Percentiles rank a stretch among this genome's conserved stretches.
These are phyloP conservation scores for Blastobotrys proliferans DNA, from an alignment of 1,139 yeast species.

Conservation along the genomic window DNA sequence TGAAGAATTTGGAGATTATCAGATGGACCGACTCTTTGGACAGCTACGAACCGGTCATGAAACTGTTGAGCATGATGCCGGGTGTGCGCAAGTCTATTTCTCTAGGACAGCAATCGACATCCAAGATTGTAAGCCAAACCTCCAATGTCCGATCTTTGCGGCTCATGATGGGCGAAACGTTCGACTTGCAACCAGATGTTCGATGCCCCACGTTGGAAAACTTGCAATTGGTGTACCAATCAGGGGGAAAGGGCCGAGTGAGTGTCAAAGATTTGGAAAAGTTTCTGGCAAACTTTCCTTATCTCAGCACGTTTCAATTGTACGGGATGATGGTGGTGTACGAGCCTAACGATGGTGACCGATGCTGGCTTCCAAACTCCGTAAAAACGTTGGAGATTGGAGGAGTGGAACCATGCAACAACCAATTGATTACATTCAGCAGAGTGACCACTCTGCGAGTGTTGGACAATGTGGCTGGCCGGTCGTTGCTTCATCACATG, in stretches of 20 bases:
- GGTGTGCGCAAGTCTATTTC: conserved; percentile 1
- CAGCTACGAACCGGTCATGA: conserved; percentile 6
- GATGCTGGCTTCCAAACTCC: conserved; percentile 11
- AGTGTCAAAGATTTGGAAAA: conserved; percentile 1
- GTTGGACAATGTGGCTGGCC: conserved; percentile 11
- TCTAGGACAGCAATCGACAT: conserved; percentile 9
- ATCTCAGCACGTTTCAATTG: conserved; percentile 1
- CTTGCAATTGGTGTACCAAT: conserved; percentile 10
- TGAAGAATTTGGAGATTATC: conserved; percentile 2
- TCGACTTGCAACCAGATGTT: conserved; percentile 5
- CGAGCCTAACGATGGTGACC: neutral
- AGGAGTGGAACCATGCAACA: conserved; percentile 10
- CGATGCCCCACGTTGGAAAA: conserved; percentile 6
- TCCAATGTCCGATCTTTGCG: conserved; percentile 6
- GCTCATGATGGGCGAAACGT: conserved; percentile 6
- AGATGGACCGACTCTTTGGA: neutral
- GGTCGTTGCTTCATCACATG: conserved; percentile 11
- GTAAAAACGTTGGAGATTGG: conserved; percentile 9
- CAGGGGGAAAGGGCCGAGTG: conserved; percentile 8
- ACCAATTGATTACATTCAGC: conserved; percentile 7
- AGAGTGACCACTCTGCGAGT: conserved; percentile 7
- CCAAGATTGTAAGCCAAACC: conserved; percentile 2
- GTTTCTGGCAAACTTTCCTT: conserved; percentile 8
- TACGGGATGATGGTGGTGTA: conserved; percentile 9
- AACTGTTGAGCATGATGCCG: conserved; percentile 1